A percentile compares a stretch with the other conserved stretches of the same genome.
These are phyloP conservation scores for Trametes sanguinea DNA, from an alignment of 768 basidiomycete species.

Conservation along the genomic window DNA sequence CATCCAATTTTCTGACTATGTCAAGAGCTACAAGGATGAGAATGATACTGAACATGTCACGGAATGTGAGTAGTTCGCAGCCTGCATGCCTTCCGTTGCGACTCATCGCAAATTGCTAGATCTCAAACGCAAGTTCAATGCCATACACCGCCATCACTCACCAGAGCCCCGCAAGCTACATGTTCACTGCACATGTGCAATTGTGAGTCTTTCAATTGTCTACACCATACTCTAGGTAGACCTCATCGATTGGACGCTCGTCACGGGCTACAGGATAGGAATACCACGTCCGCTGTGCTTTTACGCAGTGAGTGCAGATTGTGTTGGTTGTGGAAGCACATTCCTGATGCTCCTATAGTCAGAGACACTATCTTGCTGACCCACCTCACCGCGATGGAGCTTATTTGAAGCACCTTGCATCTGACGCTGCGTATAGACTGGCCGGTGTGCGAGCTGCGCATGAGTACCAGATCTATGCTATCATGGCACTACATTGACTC, in stretches of 20 bases:
- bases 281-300: slow-evolving; percentile 50
- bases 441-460: no score
- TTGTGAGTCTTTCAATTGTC: slow-evolving; percentile 39
- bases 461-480: no score
- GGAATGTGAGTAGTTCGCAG: slow-evolving; percentile 44
- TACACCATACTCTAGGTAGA: no score
- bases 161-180: slow-evolving; percentile 50
- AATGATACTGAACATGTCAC: slow-evolving; percentile 55
- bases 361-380: slow-evolving; percentile 30
- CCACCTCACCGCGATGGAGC: slow-evolving; percentile 26
- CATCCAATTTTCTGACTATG: slow-evolving; percentile 53
- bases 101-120: slow-evolving; percentile 36
- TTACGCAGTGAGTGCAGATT: slow-evolving; percentile 43
- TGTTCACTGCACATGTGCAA: slow-evolving; percentile 58
- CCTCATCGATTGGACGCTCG: not conserved
- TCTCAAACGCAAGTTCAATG: slow-evolving; percentile 51
- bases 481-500: no score
- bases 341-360: slow-evolving; percentile 18
- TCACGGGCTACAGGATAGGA: slow-evolving; percentile 40
- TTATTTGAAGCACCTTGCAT: slow-evolving; percentile 22
- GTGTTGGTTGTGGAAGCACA: not conserved
- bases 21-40: slow-evolving; percentile 53
- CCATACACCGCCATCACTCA: slow-evolving; percentile 52
- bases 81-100: not conserved
- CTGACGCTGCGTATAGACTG: no score